Evolutionary conservation across 306 rosid species (phyloP).

Genomic region (Calophaca sinica): DNA sequence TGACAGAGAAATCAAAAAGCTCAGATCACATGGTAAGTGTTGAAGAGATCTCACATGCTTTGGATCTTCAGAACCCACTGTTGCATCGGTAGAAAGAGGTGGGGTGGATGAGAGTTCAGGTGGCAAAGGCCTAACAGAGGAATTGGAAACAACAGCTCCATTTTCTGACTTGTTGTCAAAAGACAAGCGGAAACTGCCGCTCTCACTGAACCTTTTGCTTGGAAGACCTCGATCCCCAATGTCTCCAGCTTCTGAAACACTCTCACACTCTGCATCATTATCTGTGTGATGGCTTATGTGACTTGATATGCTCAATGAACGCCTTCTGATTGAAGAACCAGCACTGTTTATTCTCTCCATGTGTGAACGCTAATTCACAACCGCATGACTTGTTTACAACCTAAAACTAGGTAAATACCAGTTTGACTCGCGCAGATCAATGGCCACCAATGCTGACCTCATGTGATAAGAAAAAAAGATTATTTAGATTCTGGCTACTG

Average conservation of each 20-base stretch:
- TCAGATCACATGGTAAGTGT: background rate
- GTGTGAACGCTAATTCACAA: slow-evolving; percentile 23
- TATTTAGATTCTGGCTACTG: background rate
- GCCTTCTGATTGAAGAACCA: slow-evolving; percentile 57
- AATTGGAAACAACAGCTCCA: slow-evolving; percentile 52
- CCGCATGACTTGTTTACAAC: background rate
- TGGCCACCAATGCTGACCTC: background rate
- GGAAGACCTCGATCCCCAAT: slow-evolving; percentile 82
- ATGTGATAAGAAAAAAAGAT: no score
- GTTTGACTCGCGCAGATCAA: slow-evolving; percentile 17
- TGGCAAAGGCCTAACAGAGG: slow-evolving; percentile 54
- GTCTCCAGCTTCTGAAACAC: slow-evolving; percentile 90
- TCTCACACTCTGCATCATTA: slow-evolving; percentile 54
- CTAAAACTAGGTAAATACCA: no score
- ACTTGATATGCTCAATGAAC: slow-evolving; percentile 63
- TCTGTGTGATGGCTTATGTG: slow-evolving; percentile 48
- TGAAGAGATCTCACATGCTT: slow-evolving; percentile 50
- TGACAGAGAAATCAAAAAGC: slow-evolving; percentile 1
- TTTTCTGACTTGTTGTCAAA: slow-evolving; percentile 54
- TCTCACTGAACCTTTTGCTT: slow-evolving; percentile 60
- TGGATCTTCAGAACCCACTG: slow-evolving; percentile 47
- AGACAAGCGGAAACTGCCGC: slow-evolving; percentile 53
- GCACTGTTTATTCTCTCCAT: slow-evolving; percentile 60
- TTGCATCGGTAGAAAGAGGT: slow-evolving; percentile 49
- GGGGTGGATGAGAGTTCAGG: slow-evolving; percentile 46